phyloP scores from a whole-genome alignment of 2,329 filamentous ascomycete genomes.

The Pseudogymnoascus sp. region DNA sequence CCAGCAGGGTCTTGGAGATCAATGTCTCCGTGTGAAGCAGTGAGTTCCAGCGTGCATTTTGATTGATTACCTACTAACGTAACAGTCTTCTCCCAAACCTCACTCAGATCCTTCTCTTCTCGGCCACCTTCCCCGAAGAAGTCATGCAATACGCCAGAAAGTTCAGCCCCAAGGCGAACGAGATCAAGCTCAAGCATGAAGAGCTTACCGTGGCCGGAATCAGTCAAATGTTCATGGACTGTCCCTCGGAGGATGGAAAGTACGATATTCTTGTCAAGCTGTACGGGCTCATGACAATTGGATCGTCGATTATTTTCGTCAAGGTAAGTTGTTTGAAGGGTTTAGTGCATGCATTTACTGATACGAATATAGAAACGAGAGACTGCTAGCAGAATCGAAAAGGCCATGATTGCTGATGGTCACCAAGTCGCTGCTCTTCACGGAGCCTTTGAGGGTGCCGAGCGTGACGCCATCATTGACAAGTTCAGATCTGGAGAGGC shows the following conservation, averaged over 20 bases:
- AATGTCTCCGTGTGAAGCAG: conserved; percentile 85
- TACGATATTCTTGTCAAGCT: conserved; percentile 85
- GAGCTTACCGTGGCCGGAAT: conserved; percentile 96
- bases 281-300: conserved; percentile 92
- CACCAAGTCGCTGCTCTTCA: conserved; percentile 89
- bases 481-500: conserved; percentile 78
- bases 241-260: conserved; percentile 71
- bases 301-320: conserved; percentile 97
- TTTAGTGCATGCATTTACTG: neutral
- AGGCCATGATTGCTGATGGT: conserved; percentile 77
- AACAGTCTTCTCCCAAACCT: conserved; percentile 52
- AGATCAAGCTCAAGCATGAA: conserved; percentile 79
- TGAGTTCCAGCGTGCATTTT: conserved; percentile 37
- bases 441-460: conserved; percentile 73
- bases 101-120: conserved; percentile 90
- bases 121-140: conserved; percentile 82
- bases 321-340: conserved; percentile 48
- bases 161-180: conserved; percentile 80
- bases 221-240: conserved; percentile 96
- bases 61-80: conserved; percentile 12
- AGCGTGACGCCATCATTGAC: conserved; percentile 77
- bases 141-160: conserved; percentile 76
- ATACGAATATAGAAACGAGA: conserved; percentile 58
- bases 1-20: conserved; percentile 87
- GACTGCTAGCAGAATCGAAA: conserved; percentile 77